Percentiles rank a stretch among this genome's conserved stretches.
Evolutionary conservation across 2,329 filamentous ascomycete genomes (phyloP).

Genomic region (Colletotrichum kahawae): DNA sequence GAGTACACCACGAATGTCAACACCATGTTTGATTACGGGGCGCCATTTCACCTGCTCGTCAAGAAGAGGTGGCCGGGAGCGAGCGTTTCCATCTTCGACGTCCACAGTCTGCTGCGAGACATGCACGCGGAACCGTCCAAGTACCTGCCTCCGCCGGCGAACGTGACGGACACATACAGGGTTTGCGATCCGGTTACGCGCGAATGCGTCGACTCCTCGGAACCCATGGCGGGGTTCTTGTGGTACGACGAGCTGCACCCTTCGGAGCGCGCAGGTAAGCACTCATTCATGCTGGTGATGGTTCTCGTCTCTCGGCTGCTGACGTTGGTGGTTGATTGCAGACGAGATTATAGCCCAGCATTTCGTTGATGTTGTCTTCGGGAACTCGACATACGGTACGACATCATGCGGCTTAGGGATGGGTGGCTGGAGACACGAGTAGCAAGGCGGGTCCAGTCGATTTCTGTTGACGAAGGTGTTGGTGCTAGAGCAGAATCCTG

Average conservation of each 20-base stretch:
- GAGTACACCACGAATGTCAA: constrained; percentile 56
- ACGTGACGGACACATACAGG: constrained; percentile 64
- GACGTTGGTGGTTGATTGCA: constrained; percentile 20
- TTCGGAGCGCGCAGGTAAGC: constrained; percentile 64
- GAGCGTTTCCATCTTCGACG: constrained; percentile 70
- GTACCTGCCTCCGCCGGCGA: constrained; percentile 68
- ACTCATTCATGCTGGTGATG: constrained; percentile 20
- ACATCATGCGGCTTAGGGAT: constrained; percentile 26
- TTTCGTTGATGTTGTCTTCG: constrained; percentile 45
- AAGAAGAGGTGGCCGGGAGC: constrained; percentile 60
- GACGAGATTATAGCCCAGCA: constrained; percentile 43
- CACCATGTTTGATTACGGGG: constrained; percentile 53
- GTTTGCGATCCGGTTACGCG: constrained; percentile 48
- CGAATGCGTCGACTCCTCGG: constrained; percentile 41
- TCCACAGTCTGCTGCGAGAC: constrained; percentile 68
- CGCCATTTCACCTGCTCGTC: constrained; percentile 48
- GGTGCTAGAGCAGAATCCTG: background rate
- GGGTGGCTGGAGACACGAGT: background rate
- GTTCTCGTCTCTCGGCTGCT: background rate
- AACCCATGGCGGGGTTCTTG: constrained; percentile 64
- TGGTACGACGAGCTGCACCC: constrained; percentile 80
- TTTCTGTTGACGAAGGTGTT: background rate
- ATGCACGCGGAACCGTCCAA: constrained; percentile 64
- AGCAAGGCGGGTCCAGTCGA: no score
- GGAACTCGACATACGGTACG: constrained; percentile 45